Percentiles rank a stretch among this genome's conserved stretches.
Evolutionary conservation across 441 rosid species (phyloP).

Genomic region (Eutrema salsugineum): DNA sequence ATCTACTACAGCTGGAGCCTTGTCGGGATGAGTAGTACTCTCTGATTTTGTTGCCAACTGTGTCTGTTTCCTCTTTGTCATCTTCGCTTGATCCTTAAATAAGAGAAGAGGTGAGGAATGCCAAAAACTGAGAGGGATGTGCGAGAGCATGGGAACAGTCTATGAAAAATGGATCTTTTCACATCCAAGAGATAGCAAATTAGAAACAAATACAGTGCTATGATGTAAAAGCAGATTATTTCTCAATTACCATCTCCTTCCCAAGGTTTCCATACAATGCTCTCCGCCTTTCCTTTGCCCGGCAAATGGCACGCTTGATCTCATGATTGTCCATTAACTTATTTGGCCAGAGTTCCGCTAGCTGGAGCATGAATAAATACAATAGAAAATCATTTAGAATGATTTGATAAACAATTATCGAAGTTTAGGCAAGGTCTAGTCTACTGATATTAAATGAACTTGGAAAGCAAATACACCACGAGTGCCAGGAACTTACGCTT

Average conservation of each 20-base stretch:
- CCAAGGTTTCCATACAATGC: conserved; percentile 4
- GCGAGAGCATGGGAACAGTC: neutral
- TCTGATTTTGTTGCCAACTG: conserved; percentile 11
- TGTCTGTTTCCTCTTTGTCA: conserved; percentile 19
- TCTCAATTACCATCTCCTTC: conserved; percentile 23
- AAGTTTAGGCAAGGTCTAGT: neutral
- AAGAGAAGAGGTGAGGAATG: neutral
- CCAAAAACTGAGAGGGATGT: neutral
- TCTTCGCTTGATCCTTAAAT: conserved; percentile 18
- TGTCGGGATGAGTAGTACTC: neutral
- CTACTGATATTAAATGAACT: neutral
- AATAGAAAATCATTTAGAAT: conserved; percentile 25
- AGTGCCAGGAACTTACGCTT: conserved; percentile 47
- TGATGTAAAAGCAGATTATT: neutral
- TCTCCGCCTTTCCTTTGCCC: conserved; percentile 69
- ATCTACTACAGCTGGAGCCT: conserved; percentile 29
- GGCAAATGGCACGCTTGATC: conserved; percentile 84
- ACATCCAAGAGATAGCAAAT: neutral
- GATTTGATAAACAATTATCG: conserved; percentile 6
- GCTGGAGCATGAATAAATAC: conserved; percentile 45
- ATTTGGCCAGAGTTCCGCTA: conserved; percentile 85
- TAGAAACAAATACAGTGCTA: neutral
- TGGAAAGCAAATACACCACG: conserved; percentile 2
- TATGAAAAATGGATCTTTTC: neutral
- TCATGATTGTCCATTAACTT: conserved; percentile 88